Base-by-base conservation (phyloP, 2,329 filamentous ascomycete species). In the Coniella lustricola region DNA sequence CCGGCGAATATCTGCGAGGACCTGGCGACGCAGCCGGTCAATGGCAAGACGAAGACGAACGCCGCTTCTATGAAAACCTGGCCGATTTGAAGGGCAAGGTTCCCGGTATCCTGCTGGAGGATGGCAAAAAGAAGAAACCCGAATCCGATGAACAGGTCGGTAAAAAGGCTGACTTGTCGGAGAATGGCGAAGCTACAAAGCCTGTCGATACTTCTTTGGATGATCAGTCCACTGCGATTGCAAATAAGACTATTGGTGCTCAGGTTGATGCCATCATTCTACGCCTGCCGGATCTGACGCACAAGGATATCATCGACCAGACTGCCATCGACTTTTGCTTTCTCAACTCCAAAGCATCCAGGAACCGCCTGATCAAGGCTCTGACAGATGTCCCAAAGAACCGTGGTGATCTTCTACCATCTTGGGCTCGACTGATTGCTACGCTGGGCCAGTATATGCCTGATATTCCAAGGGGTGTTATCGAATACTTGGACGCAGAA, bases 11-110 rank as follows among this genome's bases (percentile, higher is more conserved):
- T 60, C 74, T 97, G 34, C 85, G 89, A 33, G 90, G 90, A 12
- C 87, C 94, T 63, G 85, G 84, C 18, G 91, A 97, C 51, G 90
- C 90, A 17, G 80, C 90, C 20, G 93, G 93, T 0, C 97, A 98
- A 54, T 98, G 93, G 93, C 90, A 96, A 69, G 93, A 98, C 59
- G 93, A 98, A 62, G 93, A 98, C 47, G 91, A 98, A 67, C 83
- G 93, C 51, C 87, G 93, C 52, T 98, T 98, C 65, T 98, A 98
- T 68, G 93, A 98, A 71, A 97, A 96, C 55, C 68, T 98, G 10
- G 86, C 95, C 12, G 93, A 98, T 62, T 72, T 98, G 14, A 95
- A 94, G 62, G 93, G 94, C 57, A 94, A 95, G 58, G 93, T 98
- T 3, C 94, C 93, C 0, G 85, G 85, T 1, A 94, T 98, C 58